Percentiles rank a stretch among this genome's conserved stretches.
phyloP scores from a whole-genome alignment of 2,329 filamentous ascomycete species.

The Fusarium ambrosium region DNA sequence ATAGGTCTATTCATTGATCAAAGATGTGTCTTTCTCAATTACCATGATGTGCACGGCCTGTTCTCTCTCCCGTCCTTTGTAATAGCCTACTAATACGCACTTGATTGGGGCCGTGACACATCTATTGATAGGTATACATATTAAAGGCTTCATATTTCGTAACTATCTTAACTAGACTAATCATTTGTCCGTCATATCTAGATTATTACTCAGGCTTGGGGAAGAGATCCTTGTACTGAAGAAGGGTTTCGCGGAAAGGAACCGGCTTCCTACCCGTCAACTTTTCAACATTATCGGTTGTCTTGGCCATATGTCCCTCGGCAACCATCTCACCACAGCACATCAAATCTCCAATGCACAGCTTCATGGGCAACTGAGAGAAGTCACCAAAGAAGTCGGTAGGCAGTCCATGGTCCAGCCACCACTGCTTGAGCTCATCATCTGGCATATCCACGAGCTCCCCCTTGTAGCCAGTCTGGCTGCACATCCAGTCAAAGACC shows the following conservation, averaged over 20 bases:
- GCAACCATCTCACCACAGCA: slow-evolving; percentile 46
- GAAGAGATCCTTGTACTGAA: slow-evolving; percentile 42
- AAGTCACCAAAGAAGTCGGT: slow-evolving; percentile 43
- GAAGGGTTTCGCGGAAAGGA: slow-evolving; percentile 34
- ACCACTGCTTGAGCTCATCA: slow-evolving; percentile 41
- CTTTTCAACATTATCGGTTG: slow-evolving; percentile 43
- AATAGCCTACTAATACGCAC: background rate
- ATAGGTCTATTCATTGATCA: too few species aligned
- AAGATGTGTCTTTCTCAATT: too few species aligned
- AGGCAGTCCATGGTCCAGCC: slow-evolving; percentile 39
- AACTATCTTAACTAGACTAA: background rate
- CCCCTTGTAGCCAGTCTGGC: slow-evolving; percentile 38
- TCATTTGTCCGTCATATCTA: background rate
- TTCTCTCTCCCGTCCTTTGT: too few species aligned
- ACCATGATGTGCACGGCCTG: too few species aligned
- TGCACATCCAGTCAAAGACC: slow-evolving; percentile 41
- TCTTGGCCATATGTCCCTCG: slow-evolving; percentile 30
- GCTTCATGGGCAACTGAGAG: slow-evolving; percentile 43
- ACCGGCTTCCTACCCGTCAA: slow-evolving; percentile 38
- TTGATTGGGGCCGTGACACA: background rate
- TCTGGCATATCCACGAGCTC: slow-evolving; percentile 40
- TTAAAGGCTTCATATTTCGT: background rate
- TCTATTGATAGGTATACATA: background rate
- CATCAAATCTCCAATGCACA: slow-evolving; percentile 42
- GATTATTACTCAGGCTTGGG: slow-evolving; percentile 16